Evolutionary conservation across 805 yeast genomes (phyloP), one percentile per base, ranked within the genome.

Genomic region (Millerozyma acaciae): DNA sequence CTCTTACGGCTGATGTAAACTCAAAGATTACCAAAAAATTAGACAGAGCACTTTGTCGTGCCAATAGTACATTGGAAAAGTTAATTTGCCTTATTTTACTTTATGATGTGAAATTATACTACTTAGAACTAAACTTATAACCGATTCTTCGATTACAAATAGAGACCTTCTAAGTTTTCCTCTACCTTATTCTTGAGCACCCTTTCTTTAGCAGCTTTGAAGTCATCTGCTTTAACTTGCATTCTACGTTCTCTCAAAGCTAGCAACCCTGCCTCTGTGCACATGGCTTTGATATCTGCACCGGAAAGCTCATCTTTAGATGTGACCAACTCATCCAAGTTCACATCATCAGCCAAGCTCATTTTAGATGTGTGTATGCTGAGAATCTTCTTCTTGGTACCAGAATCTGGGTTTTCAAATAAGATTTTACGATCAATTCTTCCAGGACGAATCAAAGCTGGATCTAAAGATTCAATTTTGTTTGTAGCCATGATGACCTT

Each of bases 401-500:
- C 78, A 27, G 89, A 80, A 51, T 90, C 96, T 16, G 97, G 97
- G 50, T 89, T 90, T 64, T 93, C 97, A 64, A 90, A 90, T 58
- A 89, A 75, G 50, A 89, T 89, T 70, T 89, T 89, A 55, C 97
- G 78, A 63, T 89, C 97, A 51, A 89, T 90, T 71, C 97, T 83
- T 28, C 97, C 97, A 0, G 97, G 97, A 63, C 97, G 80, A 48
- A 90, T 83, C 51, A 90, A 73, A 2, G 97, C 97, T 6, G 97
- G 97, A 64, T 90, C 97, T 47, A 90, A 70, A 15, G 88, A 75
- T 64, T 90, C 97, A 50, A 90, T 84, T 60, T 85, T 89, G 65
- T 90, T 90, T 10, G 97, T 90, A 23, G 97, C 97, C 97, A 90
- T 90, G 45, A 90, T 88, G 32, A 90, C 96, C 70, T 90, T 90